phyloP scores from a whole-genome alignment of 1,139 yeast species.

The Hanseniaspora sp. region DNA sequence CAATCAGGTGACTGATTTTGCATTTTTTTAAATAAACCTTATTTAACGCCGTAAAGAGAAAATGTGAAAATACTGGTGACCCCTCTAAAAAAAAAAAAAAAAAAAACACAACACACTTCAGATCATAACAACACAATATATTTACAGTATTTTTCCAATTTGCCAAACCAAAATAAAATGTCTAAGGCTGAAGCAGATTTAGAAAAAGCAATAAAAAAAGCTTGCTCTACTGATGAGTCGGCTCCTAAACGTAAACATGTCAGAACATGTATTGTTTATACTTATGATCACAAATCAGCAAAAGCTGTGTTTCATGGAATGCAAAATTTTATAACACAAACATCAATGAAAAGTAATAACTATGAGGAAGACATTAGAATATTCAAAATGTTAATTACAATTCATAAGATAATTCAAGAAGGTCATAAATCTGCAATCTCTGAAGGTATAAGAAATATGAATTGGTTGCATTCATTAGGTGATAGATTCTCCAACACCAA shows the following conservation, averaged over 20 bases:
- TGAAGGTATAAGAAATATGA: constrained; percentile 67
- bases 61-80: background rate
- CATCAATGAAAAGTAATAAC: background rate
- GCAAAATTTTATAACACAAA: background rate
- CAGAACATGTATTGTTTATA: constrained; percentile 81
- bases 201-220: constrained; percentile 66
- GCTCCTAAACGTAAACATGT: constrained; percentile 97
- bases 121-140: background rate
- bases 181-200: constrained; percentile 41
- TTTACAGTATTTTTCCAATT: too few relatives aligned
- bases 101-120: background rate
- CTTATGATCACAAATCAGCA: constrained; percentile 91
- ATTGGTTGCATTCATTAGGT: constrained; percentile 48
- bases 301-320: constrained; percentile 49
- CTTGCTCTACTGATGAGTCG: constrained; percentile 73
- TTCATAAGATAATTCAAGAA: constrained; percentile 91
- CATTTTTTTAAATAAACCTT: too few relatives aligned
- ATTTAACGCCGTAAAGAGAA: too few relatives aligned
- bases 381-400: constrained; percentile 76
- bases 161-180: too few relatives aligned
- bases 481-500: constrained; percentile 17
- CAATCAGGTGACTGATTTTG: too few relatives aligned
- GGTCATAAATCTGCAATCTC: constrained; percentile 80
- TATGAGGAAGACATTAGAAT: constrained; percentile 63
- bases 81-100: constrained; percentile 7